Percentiles rank a stretch among this genome's conserved stretches.
These are phyloP conservation scores for Epichloe baconii DNA, from an alignment of 2,329 filamentous ascomycete genomes.

Conservation along the genomic window DNA sequence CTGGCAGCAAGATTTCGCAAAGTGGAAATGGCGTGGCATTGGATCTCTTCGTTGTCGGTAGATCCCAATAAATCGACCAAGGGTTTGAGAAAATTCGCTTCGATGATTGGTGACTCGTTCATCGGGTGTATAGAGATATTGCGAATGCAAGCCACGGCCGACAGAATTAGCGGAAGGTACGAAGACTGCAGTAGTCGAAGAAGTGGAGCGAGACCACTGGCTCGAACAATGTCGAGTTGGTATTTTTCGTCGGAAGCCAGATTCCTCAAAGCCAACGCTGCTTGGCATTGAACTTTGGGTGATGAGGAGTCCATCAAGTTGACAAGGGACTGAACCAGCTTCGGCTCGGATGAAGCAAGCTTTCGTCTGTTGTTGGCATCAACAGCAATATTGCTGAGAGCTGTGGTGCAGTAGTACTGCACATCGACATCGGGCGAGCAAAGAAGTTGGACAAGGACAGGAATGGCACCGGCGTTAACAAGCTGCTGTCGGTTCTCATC, in stretches of 20 bases:
- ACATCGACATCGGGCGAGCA: slow-evolving; percentile 92
- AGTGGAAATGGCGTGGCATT: slow-evolving; percentile 96
- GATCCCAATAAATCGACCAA: slow-evolving; percentile 87
- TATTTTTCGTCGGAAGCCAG: slow-evolving; percentile 97
- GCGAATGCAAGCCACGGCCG: slow-evolving; percentile 92
- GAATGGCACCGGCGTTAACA: slow-evolving; percentile 94
- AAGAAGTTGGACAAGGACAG: slow-evolving; percentile 87
- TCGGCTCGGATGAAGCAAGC: slow-evolving; percentile 78
- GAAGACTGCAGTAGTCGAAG: slow-evolving; percentile 86
- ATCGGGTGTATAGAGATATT: slow-evolving; percentile 97
- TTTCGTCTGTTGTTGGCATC: slow-evolving; percentile 84
- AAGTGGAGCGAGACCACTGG: slow-evolving; percentile 71
- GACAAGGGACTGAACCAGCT: slow-evolving; percentile 85
- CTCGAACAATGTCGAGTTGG: slow-evolving; percentile 90
- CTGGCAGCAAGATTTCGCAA: slow-evolving; percentile 90
- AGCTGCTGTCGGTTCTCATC: slow-evolving; percentile 97
- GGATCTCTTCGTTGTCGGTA: slow-evolving; percentile 96
- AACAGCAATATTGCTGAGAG: slow-evolving; percentile 95
- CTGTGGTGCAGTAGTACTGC: slow-evolving; percentile 98
- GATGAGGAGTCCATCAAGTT: slow-evolving; percentile 96
- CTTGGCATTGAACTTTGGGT: slow-evolving; percentile 95
- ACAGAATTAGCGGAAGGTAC: slow-evolving; percentile 89
- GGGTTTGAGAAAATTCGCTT: slow-evolving; percentile 88
- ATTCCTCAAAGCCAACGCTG: slow-evolving; percentile 84
- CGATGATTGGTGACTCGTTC: slow-evolving; percentile 97